These are phyloP conservation scores for Coprinopsis cinerea DNA, from an alignment of 768 basidiomycete genomes.

Conservation along the genomic window DNA sequence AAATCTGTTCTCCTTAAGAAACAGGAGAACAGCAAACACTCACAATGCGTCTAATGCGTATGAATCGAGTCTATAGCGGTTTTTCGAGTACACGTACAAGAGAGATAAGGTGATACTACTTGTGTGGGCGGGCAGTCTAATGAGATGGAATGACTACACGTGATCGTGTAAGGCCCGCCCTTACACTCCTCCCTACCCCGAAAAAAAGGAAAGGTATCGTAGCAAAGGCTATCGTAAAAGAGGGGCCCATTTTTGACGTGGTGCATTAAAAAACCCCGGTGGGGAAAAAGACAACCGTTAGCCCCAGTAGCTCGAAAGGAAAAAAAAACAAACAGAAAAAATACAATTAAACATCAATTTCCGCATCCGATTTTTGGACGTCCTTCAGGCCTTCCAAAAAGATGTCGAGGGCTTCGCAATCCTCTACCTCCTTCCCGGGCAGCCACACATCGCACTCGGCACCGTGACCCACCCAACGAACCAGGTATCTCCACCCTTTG, in stretches of 20 bases:
- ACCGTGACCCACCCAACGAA: slow-evolving; percentile 26
- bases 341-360: background rate
- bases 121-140: too few relatives aligned
- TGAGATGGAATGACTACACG: too few relatives aligned
- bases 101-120: too few relatives aligned
- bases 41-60: too few relatives aligned
- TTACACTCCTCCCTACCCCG: slow-evolving; percentile 7
- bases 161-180: too few relatives aligned
- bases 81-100: too few relatives aligned
- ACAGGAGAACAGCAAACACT: too few relatives aligned
- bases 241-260: background rate
- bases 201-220: slow-evolving; percentile 6
- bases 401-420: too few relatives aligned
- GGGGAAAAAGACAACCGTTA: slow-evolving; percentile 1
- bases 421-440: too few relatives aligned
- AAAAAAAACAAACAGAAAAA: background rate
- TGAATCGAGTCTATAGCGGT: too few relatives aligned
- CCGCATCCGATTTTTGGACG: background rate
- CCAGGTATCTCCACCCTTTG: slow-evolving; percentile 24
- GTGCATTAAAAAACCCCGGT: background rate
- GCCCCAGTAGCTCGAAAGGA: background rate
- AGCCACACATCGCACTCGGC: slow-evolving; percentile 23
- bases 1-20: too few relatives aligned
- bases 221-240: too few relatives aligned
- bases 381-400: background rate